Evolutionary conservation across 306 rosid species (phyloP).

Genomic region (Lagenaria siceraria): DNA sequence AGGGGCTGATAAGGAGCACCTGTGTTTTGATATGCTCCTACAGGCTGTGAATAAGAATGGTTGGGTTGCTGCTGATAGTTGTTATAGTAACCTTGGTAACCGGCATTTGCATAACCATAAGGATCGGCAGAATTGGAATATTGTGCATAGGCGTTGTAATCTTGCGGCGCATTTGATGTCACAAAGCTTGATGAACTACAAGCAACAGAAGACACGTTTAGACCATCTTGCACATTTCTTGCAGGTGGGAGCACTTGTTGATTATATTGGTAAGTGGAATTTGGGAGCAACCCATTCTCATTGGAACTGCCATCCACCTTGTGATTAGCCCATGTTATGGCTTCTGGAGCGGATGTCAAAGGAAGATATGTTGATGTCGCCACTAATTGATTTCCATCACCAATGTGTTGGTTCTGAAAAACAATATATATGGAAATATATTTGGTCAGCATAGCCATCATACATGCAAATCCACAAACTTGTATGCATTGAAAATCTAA

Average conservation of each 20-base stretch:
- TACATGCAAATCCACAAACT: neutral
- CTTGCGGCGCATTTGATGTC: constrained; percentile 77
- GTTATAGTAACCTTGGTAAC: constrained; percentile 70
- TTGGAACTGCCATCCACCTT: constrained; percentile 35
- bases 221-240: constrained; percentile 53
- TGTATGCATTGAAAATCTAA: neutral
- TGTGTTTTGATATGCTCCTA: constrained; percentile 99
- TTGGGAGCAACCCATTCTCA: constrained; percentile 51
- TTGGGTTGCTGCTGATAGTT: constrained; percentile 85
- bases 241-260: constrained; percentile 57
- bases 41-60: constrained; percentile 83
- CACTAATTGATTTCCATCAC: constrained; percentile 49
- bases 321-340: constrained; percentile 48
- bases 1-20: constrained; percentile 99
- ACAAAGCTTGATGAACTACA: constrained; percentile 83
- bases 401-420: constrained; percentile 39
- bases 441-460: neutral
- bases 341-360: constrained; percentile 46
- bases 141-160: constrained; percentile 70
- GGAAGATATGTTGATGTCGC: constrained; percentile 35
- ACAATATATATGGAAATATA: neutral
- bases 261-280: constrained; percentile 60
- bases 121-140: constrained; percentile 72
- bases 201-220: constrained; percentile 43
- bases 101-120: constrained; percentile 85